Percentiles rank a stretch among this genome's conserved stretches.
Conservation (phyloP, 345 rosid species). For the Clausena lansium region DNA sequence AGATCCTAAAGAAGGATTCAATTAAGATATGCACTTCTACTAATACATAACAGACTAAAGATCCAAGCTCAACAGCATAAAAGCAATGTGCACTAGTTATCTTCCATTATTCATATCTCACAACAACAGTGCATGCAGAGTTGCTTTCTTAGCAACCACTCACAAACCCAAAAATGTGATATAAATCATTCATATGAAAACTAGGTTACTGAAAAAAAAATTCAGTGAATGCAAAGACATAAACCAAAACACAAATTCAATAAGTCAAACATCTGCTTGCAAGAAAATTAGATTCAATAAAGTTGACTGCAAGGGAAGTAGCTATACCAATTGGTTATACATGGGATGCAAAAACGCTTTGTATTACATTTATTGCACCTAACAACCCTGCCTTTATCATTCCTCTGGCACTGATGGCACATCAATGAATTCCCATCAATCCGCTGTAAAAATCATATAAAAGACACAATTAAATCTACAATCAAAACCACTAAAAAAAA, state of each 20-base stretch:
- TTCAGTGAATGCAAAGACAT: background rate
- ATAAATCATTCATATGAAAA: background rate
- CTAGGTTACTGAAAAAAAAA: background rate
- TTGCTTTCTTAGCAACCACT: background rate
- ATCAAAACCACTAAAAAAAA: background rate
- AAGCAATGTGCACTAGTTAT: background rate
- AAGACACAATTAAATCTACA: background rate
- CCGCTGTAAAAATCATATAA: slow-evolving; percentile 10
- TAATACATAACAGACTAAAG: background rate
- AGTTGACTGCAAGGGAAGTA: background rate
- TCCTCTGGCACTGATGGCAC: slow-evolving; percentile 72
- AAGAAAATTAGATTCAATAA: background rate
- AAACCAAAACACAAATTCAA: background rate
- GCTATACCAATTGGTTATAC: slow-evolving; percentile 45
- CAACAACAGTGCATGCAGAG: background rate
- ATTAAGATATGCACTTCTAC: background rate
- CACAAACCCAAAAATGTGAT: background rate
- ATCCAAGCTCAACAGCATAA: background rate
- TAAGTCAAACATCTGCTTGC: background rate
- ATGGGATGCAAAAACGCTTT: slow-evolving; percentile 52
- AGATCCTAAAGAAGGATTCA: background rate
- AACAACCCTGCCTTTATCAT: slow-evolving; percentile 47
- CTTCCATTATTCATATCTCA: background rate
- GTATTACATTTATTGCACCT: slow-evolving; percentile 39
- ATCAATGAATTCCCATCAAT: slow-evolving; percentile 22